Evolutionary conservation across 352 stramenopile genomes (phyloP), one percentile per base, ranked within the genome.

Genomic region (Achlya hypogyna): DNA sequence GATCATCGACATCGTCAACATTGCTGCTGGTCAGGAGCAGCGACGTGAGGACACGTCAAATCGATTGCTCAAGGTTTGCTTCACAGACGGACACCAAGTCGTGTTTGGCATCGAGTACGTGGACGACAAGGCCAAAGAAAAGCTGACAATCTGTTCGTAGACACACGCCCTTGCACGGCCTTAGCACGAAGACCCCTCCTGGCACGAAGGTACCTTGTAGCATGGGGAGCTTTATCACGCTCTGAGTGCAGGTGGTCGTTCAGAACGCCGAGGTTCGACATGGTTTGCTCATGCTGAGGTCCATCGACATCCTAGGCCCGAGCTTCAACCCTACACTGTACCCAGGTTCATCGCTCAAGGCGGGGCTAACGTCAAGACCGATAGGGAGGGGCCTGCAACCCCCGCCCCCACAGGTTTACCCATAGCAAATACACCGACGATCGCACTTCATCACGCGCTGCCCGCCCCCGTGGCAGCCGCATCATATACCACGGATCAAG

Each of bases 1-100:
- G 84, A 74, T 93, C 34, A 81, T 93, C 31, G 82, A 93, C 62
- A 72, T 89, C 12, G 79, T 81, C 47, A 93, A 93, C 51, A 84
- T 93, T 60, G 81, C 78, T 40, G 82, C 83, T n/a, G 89, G 76
- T 65, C 80, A 79, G 34, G 81, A 91, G 67, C 75, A 87, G 51
- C 76, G 83, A 35, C 89, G 78, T 4, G 80, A 93, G 43, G 79
- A 89, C 51, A 69, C 71, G 25, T 71, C 78, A 5, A 78, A 81
- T 51, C 79, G 83, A 14, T 90, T 83, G 60, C 85, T 94, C 31
- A 94, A 94, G 54, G 56, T 94, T n/a, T 81, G 78, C 56, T 76
- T 94, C 35, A 94, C 83, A 14, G 83, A 94, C 62, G 85, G 83
- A 10, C 70, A 88, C 51, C 82, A 91, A 74, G 70, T 89, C 45